Conservation (phyloP, 2,329 filamentous ascomycete species). For the Phialophora tarda region DNA sequence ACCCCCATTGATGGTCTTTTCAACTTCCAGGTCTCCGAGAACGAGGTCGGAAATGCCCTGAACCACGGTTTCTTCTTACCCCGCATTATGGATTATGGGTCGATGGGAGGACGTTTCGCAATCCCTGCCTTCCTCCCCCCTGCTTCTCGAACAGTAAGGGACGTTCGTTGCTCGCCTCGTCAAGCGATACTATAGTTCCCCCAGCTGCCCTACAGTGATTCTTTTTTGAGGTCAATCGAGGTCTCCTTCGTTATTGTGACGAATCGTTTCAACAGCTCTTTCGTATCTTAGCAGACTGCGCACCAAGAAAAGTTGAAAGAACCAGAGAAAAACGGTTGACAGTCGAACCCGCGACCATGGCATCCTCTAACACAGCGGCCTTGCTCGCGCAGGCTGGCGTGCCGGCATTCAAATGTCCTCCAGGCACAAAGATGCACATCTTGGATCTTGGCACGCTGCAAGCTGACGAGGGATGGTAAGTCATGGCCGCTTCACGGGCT, state of each 20-base stretch:
- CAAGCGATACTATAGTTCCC: neutral
- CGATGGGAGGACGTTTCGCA: neutral
- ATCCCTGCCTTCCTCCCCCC: neutral
- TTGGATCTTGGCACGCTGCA: conserved; percentile 54
- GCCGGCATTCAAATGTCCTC: conserved; percentile 46
- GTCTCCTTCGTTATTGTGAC: neutral
- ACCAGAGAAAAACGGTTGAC: neutral
- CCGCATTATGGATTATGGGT: neutral
- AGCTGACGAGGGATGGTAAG: conserved; percentile 54
- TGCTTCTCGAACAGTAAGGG: neutral
- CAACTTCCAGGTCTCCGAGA: neutral
- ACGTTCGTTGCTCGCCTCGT: neutral
- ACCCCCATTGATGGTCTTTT: neutral
- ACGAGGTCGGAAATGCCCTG: neutral
- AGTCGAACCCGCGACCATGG: conserved; percentile 11
- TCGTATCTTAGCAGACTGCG: neutral
- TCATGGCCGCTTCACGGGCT: neutral
- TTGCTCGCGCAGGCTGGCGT: conserved; percentile 23
- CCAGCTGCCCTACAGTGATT: neutral
- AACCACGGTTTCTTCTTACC: neutral
- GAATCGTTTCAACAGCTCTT: neutral
- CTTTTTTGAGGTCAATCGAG: neutral
- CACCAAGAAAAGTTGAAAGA: neutral
- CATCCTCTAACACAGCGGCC: conserved; percentile 23
- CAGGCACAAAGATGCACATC: conserved; percentile 56